Base-by-base conservation (phyloP, 805 yeast species). In the Kazachstania bromeliacearum region DNA sequence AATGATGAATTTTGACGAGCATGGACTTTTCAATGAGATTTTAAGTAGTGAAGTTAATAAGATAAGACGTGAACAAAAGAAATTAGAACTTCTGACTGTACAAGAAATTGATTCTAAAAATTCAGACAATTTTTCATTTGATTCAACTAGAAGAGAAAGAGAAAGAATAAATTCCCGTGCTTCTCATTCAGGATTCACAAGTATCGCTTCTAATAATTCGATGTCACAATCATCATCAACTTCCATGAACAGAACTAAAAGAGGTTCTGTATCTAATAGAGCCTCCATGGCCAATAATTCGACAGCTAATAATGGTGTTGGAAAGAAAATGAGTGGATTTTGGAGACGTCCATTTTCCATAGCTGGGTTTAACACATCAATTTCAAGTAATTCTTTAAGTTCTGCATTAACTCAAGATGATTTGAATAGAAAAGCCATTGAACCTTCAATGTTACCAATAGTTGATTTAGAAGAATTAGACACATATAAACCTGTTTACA, bases 271-370 rank as follows among this genome's bases (percentile, higher is more conserved):
- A 6, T 25, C 42, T 6, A 30, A 44, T 9, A 48, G 60, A 33
- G 45, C 35, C 21, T 50, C 58, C 6, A 34, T 42, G 1, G 39
- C 51, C 0, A 40, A 42, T 23, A 37, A 42, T 12, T 44, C 51
- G 2, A 43, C 38, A 31, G 34, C 46, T 8, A 39, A 46, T 3
- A 50, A 48, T 35, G 41, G 42, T 17, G 61, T 64, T 41, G 55
- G 66, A 29, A 64, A 61, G 42, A 72, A 73, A 40, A 59, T 77
- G 4, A 75, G 79, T 40, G 83, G 82, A 0, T 57, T 77, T 23
- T 73, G 76, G 49, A 77, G 71, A 41, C 67, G 83, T 37, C 79
- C 84, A 19, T 80, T 80, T 44, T 69, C 81, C 1, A 63, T 75
- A 31, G 70, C 67, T 44, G 71, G 59, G 2, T 58, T 58, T 30